These are phyloP conservation scores for Gastrolobium villosum DNA, from an alignment of 306 rosid species.

Conservation along the genomic window DNA sequence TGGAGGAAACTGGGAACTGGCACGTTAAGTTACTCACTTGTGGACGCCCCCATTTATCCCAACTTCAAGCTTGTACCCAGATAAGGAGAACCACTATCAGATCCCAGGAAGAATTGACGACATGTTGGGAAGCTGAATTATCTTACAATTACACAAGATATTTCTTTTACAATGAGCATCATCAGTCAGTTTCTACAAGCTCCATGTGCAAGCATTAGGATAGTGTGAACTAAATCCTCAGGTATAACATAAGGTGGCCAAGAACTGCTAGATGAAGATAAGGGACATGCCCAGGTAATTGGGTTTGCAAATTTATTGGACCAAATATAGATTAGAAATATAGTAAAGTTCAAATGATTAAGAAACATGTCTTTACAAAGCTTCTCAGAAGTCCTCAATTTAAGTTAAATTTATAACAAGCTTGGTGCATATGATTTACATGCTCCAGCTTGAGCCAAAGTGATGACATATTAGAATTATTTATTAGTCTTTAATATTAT, in stretches of 20 bases:
- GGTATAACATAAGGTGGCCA: background rate
- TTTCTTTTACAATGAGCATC: background rate
- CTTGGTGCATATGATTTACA: slow-evolving; percentile 17
- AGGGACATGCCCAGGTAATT: background rate
- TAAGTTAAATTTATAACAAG: slow-evolving; percentile 17
- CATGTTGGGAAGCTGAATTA: background rate
- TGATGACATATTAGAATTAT: slow-evolving; percentile 12
- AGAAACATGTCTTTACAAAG: slow-evolving; percentile 1
- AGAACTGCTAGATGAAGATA: background rate
- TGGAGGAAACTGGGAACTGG: background rate
- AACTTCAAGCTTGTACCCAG: background rate
- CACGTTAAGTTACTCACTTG: background rate
- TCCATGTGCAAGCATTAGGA: background rate
- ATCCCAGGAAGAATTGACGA: background rate
- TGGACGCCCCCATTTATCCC: background rate
- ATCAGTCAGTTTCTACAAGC: slow-evolving; percentile 1
- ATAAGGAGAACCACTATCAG: slow-evolving; percentile 5
- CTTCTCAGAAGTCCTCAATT: slow-evolving; percentile 5
- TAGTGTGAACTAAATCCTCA: background rate
- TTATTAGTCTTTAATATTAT: slow-evolving; percentile 13
- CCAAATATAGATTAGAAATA: background rate
- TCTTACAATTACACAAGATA: background rate
- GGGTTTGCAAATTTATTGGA: slow-evolving; percentile 1
- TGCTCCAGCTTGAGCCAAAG: slow-evolving; percentile 4
- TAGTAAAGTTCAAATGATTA: slow-evolving; percentile 19